These are phyloP conservation scores for Drosera spatulata DNA, from an alignment of 179 eudicot genomes.

Conservation along the genomic window DNA sequence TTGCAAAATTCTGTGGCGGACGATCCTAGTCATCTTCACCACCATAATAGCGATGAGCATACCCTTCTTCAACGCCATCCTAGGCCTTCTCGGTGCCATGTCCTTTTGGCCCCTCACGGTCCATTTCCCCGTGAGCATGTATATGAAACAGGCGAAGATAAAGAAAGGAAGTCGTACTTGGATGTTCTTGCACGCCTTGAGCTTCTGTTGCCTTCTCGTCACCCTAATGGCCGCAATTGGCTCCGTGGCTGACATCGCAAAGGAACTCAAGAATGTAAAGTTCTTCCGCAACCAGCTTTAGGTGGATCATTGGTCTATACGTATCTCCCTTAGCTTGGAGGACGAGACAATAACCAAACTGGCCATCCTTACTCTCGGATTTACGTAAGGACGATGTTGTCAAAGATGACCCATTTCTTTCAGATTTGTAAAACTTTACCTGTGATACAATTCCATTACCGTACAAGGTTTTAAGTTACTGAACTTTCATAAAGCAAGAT, in stretches of 20 bases:
- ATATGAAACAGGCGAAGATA: conserved; percentile 11
- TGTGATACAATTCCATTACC: no score
- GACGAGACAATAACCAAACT: no score
- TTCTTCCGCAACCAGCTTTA: conserved; percentile 3
- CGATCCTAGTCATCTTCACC: conserved; percentile 23
- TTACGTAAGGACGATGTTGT: no score
- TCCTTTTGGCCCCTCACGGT: conserved; percentile 33
- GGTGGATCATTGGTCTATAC: no score
- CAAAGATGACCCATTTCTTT: no score
- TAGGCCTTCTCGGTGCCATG: conserved; percentile 28
- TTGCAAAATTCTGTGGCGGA: background rate
- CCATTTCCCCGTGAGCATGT: conserved; percentile 27
- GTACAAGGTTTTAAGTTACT: no score
- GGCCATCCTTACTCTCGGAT: no score
- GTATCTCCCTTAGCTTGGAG: no score
- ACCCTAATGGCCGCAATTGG: conserved; percentile 20
- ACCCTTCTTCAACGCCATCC: conserved; percentile 29
- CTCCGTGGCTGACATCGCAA: conserved; percentile 20
- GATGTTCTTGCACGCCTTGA: conserved; percentile 17
- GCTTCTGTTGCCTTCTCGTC: conserved; percentile 17
- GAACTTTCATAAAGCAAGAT: no score
- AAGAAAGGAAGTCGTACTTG: conserved; percentile 16
- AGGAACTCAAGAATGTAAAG: conserved; percentile 13
- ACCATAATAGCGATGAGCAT: no score
- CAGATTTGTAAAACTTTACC: no score